Evolutionary conservation across 2,329 filamentous ascomycete genomes (phyloP).

Genomic region (Calycina herbarum): DNA sequence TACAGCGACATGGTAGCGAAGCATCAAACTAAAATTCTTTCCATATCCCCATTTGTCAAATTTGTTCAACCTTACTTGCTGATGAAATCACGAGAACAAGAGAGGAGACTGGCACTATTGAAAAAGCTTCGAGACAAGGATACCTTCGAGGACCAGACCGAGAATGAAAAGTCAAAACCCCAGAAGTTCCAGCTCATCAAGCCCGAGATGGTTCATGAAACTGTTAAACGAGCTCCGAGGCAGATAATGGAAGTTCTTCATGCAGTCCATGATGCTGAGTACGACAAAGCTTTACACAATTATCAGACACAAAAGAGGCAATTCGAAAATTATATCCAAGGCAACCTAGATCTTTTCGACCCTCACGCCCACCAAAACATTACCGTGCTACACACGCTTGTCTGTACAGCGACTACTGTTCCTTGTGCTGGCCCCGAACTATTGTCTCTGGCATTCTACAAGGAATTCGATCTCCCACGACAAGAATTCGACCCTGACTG

Average conservation of each 20-base stretch:
- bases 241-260: conserved; percentile 93
- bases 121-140: conserved; percentile 80
- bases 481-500: conserved; percentile 78
- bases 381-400: conserved; percentile 87
- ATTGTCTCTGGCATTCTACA: conserved; percentile 90
- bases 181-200: conserved; percentile 87
- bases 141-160: conserved; percentile 53
- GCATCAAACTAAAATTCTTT: conserved; percentile 89
- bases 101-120: conserved; percentile 78
- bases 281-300: conserved; percentile 90
- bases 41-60: conserved; percentile 92
- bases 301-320: conserved; percentile 93
- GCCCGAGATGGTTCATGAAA: conserved; percentile 90
- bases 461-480: conserved; percentile 69
- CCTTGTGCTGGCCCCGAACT: conserved; percentile 89
- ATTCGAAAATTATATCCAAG: conserved; percentile 93
- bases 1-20: conserved; percentile 95
- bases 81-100: conserved; percentile 88
- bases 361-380: conserved; percentile 97
- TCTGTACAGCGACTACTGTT: conserved; percentile 90
- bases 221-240: conserved; percentile 74
- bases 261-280: conserved; percentile 94
- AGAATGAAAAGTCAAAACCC: conserved; percentile 61
- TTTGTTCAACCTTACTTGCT: conserved; percentile 92
- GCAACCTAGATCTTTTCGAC: conserved; percentile 86